These are phyloP conservation scores for Kokia cookei DNA, from an alignment of 441 rosid genomes.

Conservation along the genomic window DNA sequence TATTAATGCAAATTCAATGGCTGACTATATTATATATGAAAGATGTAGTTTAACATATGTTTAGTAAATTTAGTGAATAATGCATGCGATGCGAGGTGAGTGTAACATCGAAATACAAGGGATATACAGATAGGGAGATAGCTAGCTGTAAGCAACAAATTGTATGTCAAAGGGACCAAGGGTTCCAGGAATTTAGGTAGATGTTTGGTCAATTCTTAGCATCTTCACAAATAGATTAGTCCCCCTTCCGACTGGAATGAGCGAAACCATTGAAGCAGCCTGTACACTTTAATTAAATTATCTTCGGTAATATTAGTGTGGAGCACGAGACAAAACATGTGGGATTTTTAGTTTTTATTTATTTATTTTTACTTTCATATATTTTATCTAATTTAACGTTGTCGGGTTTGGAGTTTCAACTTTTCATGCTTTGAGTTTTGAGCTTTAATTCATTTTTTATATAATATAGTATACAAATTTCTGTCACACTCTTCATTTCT, in stretches of 20 bases:
- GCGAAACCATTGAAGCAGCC: background rate
- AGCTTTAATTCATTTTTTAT: background rate
- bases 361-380: background rate
- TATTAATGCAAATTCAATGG: too few relatives aligned
- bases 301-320: background rate
- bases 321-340: constrained; percentile 31
- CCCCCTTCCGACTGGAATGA: background rate
- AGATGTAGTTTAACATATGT: background rate
- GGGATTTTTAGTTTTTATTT: constrained; percentile 10
- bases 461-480: background rate
- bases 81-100: background rate
- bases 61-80: background rate
- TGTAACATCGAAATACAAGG: background rate
- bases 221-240: background rate
- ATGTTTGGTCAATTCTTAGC: constrained; percentile 2
- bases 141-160: background rate
- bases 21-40: too few relatives aligned
- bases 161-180: background rate
- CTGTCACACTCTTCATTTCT: too few relatives aligned
- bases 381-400: background rate
- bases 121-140: background rate
- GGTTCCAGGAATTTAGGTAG: background rate
- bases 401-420: constrained; percentile 8
- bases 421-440: constrained; percentile 16
- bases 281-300: background rate